phyloP scores from a whole-genome alignment of 441 rosid genomes.

The Adansonia gregorii region DNA sequence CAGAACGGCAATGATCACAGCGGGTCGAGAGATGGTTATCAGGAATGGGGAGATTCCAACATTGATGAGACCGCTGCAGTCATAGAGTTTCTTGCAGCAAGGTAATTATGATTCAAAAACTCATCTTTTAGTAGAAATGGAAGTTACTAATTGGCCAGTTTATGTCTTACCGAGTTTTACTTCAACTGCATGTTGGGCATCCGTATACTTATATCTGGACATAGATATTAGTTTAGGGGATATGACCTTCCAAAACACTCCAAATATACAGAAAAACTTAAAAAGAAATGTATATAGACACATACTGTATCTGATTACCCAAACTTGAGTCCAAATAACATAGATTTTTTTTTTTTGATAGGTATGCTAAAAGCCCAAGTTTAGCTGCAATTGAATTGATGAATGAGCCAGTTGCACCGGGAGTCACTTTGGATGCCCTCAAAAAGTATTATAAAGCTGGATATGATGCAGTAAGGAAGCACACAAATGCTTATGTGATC shows the following conservation, averaged over 20 bases:
- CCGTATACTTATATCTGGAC: too few species aligned
- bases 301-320: too few species aligned
- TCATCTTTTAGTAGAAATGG: too few species aligned
- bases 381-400: constrained; percentile 46
- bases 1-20: constrained; percentile 44
- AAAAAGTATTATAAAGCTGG: constrained; percentile 41
- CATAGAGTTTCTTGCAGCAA: constrained; percentile 44
- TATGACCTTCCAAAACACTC: too few species aligned
- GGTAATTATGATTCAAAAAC: constrained; percentile 25
- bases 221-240: too few species aligned
- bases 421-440: constrained; percentile 26
- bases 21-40: constrained; percentile 40
- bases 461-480: constrained; percentile 44
- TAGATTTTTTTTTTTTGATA: constrained; percentile 4
- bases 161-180: too few species aligned
- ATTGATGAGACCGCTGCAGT: constrained; percentile 40
- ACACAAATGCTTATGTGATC: constrained; percentile 45
- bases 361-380: constrained; percentile 32
- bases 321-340: too few species aligned
- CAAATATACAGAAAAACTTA: too few species aligned
- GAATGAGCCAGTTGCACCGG: constrained; percentile 44
- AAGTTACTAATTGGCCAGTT: too few species aligned
- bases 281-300: too few species aligned
- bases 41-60: constrained; percentile 46
- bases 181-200: too few species aligned